Conservation (phyloP, 306 rosid genomes). For the Vicia faba region DNA sequence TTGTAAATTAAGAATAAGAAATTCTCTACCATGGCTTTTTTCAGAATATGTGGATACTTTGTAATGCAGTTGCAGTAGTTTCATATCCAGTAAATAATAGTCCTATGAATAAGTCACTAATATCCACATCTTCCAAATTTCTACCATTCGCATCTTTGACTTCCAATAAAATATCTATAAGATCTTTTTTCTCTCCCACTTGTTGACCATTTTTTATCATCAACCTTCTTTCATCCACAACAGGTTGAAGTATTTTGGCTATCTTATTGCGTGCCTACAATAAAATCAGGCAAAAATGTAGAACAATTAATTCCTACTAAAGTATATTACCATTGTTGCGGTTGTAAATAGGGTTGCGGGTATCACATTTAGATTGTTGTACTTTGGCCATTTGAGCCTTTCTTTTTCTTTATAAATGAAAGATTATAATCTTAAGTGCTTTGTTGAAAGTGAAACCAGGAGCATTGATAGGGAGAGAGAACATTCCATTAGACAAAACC, state of each 20-base stretch:
- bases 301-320: no score
- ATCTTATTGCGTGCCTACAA: background rate
- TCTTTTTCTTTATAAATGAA: no score
- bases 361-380: no score
- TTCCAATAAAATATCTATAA: background rate
- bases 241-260: background rate
- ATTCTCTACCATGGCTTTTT: background rate
- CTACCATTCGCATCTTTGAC: background rate
- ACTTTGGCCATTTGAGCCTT: no score
- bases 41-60: background rate
- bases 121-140: background rate
- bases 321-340: no score
- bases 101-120: background rate
- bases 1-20: no score
- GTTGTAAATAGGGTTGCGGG: no score
- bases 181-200: background rate
- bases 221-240: background rate
- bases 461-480: background rate
- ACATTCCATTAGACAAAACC: background rate
- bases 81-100: background rate
- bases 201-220: background rate
- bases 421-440: slow-evolving; percentile 38
- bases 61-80: background rate
- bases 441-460: slow-evolving; percentile 44
- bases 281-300: no score